Percentiles rank a stretch among this genome's conserved stretches.
Evolutionary conservation across 306 rosid genomes (phyloP).

Genomic region (Corylus heterophylla): DNA sequence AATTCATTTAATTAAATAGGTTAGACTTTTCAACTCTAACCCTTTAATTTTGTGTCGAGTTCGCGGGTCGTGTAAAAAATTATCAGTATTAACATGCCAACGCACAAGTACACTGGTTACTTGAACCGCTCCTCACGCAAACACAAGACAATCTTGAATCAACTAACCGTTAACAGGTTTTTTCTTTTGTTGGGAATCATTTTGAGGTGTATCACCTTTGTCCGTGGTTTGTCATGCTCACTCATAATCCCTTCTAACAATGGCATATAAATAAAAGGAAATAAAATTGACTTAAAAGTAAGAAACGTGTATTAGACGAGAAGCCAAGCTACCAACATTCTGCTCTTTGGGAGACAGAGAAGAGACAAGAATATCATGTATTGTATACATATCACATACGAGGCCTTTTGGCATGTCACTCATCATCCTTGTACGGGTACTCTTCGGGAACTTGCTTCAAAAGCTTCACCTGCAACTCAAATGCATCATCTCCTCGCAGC

Average conservation of each 20-base stretch:
- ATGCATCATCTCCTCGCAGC: constrained; percentile 91
- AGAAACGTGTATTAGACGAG: background rate
- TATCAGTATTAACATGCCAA: no score
- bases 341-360: background rate
- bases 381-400: constrained; percentile 23
- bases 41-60: no score
- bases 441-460: constrained; percentile 96
- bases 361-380: background rate
- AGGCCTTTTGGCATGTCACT: constrained; percentile 37
- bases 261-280: background rate
- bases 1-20: no score
- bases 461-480: constrained; percentile 91
- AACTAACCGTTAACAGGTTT: background rate
- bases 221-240: background rate
- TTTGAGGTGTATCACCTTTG: background rate
- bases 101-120: no score
- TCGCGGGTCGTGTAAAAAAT: no score
- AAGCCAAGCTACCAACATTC: constrained; percentile 8
- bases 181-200: background rate
- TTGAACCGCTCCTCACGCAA: no score
- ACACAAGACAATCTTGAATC: no score
- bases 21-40: no score
- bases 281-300: background rate
- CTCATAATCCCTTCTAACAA: background rate
- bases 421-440: constrained; percentile 97